Conservation (phyloP, 768 basidiomycete species). For the Boletus patriciae region DNA sequence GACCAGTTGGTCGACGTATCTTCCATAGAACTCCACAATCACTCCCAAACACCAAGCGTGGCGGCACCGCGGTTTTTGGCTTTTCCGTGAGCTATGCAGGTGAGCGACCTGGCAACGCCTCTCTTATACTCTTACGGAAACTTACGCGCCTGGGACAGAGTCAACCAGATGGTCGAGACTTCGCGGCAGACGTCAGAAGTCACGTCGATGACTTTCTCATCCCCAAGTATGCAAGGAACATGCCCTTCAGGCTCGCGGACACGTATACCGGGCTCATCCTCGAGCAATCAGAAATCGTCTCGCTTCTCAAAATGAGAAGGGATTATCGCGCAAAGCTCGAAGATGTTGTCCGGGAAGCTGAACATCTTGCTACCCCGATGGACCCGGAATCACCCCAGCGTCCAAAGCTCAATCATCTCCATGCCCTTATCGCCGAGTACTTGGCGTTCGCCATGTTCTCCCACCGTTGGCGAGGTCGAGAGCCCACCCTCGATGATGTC, state of each 20-base stretch:
- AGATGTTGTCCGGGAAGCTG: slow-evolving; percentile 3
- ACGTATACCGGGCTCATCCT: slow-evolving; percentile 28
- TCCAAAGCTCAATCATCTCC: slow-evolving; percentile 3
- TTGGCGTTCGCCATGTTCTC: slow-evolving; percentile 31
- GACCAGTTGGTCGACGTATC: neutral
- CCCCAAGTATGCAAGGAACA: slow-evolving; percentile 10
- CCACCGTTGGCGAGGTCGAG: slow-evolving; percentile 25
- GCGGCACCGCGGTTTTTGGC: neutral
- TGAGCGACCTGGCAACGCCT: neutral
- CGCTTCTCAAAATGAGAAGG: slow-evolving; percentile 15
- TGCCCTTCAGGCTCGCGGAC: slow-evolving; percentile 28
- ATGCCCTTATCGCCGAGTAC: slow-evolving; percentile 18
- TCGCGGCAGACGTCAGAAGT: slow-evolving; percentile 13
- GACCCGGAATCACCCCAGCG: slow-evolving; percentile 1
- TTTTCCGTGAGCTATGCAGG: slow-evolving; percentile 1
- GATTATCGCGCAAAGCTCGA: slow-evolving; percentile 13
- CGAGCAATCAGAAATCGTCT: slow-evolving; percentile 14
- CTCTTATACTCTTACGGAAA: neutral
- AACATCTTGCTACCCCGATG: neutral
- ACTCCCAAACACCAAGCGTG: neutral
- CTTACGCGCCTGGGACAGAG: neutral
- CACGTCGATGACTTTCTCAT: slow-evolving; percentile 18
- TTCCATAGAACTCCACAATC: too few relatives aligned
- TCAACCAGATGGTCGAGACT: slow-evolving; percentile 3
- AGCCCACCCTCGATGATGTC: slow-evolving; percentile 20